These are phyloP conservation scores for Yamadazyma epiphylla DNA, from an alignment of 1,139 yeast genomes.

Conservation along the genomic window DNA sequence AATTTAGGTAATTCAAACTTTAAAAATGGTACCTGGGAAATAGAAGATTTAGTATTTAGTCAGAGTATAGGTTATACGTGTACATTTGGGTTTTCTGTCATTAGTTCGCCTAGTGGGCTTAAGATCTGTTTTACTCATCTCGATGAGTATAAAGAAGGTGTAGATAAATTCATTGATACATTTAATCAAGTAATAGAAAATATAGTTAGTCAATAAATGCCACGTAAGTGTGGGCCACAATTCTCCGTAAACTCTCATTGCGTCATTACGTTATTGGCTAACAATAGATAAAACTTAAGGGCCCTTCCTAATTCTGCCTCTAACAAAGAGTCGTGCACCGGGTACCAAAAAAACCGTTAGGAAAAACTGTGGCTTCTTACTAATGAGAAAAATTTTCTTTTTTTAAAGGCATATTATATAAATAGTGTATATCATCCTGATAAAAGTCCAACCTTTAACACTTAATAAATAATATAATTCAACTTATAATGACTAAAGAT, in stretches of 20 bases:
- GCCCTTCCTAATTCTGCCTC: no score
- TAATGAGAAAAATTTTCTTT: not conserved
- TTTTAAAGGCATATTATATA: no score
- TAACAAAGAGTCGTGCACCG: no score
- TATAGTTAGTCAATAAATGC: no score
- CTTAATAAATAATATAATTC: not conserved
- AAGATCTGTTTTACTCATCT: conserved; percentile 19
- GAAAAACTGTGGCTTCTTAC: not conserved
- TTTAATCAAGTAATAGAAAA: conserved; percentile 2
- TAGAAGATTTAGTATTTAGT: conserved; percentile 21
- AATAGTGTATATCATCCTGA: no score
- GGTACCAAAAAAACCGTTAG: not conserved
- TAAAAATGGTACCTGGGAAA: conserved; percentile 12
- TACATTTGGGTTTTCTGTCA: conserved; percentile 18
- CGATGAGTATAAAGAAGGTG: conserved; percentile 11
- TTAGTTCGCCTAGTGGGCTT: conserved; percentile 19
- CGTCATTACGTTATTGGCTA: no score
- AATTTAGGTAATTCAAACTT: conserved; percentile 20
- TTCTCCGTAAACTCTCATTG: no score
- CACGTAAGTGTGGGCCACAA: no score
- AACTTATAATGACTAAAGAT: conserved; percentile 13
- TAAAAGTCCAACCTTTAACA: conserved; percentile 7
- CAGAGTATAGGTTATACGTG: conserved; percentile 20
- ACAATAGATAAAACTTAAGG: no score
- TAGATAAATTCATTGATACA: conserved; percentile 1